phyloP scores from a whole-genome alignment of 2,329 filamentous ascomycete species.

The Hymenoscyphus occultus region DNA sequence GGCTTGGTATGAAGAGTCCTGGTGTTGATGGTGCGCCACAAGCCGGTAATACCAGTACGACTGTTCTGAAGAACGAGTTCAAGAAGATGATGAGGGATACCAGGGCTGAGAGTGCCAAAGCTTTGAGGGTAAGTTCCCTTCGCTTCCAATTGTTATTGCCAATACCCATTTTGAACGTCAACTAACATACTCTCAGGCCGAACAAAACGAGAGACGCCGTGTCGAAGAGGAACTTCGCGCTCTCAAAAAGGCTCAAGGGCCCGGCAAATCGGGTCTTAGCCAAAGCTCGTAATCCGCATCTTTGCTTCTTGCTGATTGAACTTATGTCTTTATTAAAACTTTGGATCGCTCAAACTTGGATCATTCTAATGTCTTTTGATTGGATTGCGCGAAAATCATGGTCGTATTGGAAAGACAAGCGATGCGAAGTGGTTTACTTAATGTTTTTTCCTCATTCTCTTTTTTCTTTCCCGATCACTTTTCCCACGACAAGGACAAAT shows the following conservation, averaged over 20 bases:
- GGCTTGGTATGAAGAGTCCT: constrained; percentile 59
- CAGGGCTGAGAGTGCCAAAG: constrained; percentile 61
- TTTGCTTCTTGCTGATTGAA: background rate
- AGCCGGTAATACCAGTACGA: constrained; percentile 53
- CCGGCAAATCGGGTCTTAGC: constrained; percentile 38
- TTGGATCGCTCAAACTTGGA: constrained; percentile 8
- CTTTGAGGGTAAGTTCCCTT: constrained; percentile 55
- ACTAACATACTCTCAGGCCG: constrained; percentile 48
- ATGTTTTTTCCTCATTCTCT: background rate
- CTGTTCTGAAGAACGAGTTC: constrained; percentile 70
- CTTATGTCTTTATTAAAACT: background rate
- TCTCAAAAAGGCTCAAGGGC: constrained; percentile 38
- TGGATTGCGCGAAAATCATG: background rate
- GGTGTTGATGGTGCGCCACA: constrained; percentile 40
- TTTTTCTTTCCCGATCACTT: background rate
- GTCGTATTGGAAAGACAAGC: background rate
- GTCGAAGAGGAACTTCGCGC: constrained; percentile 62
- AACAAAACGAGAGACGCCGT: constrained; percentile 68
- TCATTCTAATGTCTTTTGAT: background rate
- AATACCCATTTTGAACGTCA: constrained; percentile 16
- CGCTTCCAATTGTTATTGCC: constrained; percentile 11
- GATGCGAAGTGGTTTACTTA: background rate
- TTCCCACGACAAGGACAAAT: background rate
- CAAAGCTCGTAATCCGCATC: constrained; percentile 18
- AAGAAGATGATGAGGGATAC: constrained; percentile 79